Conservation (phyloP, 768 basidiomycete genomes). For the Coprinopsis strossmayeri region DNA sequence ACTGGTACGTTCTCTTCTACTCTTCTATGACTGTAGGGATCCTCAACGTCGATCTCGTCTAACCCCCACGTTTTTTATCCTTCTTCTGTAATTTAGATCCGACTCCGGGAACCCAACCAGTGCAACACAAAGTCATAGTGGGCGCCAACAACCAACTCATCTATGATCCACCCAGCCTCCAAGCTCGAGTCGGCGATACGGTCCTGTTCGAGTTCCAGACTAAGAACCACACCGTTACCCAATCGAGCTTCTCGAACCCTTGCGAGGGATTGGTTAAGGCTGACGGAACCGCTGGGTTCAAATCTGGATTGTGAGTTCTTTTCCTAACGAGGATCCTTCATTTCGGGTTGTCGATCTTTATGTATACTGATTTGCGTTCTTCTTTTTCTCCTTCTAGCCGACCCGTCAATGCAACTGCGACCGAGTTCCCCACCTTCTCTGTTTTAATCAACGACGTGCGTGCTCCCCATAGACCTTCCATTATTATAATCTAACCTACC, state of each 20-base stretch:
- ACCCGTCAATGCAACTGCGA: constrained; percentile 34
- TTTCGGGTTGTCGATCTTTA: not conserved
- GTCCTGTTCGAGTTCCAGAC: constrained; percentile 38
- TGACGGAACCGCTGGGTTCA: constrained; percentile 25
- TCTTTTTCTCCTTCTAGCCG: constrained; percentile 23
- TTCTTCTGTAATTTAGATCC: constrained; percentile 17
- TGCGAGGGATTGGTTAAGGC: constrained; percentile 22
- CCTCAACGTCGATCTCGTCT: too few relatives aligned
- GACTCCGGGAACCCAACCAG: constrained; percentile 21
- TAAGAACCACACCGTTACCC: constrained; percentile 43
- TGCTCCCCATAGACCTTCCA: constrained; percentile 4
- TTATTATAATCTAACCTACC: not conserved
- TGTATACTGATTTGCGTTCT: too few relatives aligned
- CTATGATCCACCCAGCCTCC: constrained; percentile 32
- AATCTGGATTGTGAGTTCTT: constrained; percentile 38
- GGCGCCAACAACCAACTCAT: constrained; percentile 28
- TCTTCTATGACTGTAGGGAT: not conserved
- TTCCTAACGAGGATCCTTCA: not conserved
- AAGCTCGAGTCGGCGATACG: constrained; percentile 35
- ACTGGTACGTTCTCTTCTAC: constrained; percentile 19
- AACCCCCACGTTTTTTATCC: not conserved
- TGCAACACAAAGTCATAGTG: constrained; percentile 31
- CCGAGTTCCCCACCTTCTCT: constrained; percentile 37
- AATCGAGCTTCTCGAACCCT: constrained; percentile 33
- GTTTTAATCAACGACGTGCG: constrained; percentile 42